phyloP scores from a whole-genome alignment of 768 basidiomycete genomes.

The Paxillus ammoniavirescens region DNA sequence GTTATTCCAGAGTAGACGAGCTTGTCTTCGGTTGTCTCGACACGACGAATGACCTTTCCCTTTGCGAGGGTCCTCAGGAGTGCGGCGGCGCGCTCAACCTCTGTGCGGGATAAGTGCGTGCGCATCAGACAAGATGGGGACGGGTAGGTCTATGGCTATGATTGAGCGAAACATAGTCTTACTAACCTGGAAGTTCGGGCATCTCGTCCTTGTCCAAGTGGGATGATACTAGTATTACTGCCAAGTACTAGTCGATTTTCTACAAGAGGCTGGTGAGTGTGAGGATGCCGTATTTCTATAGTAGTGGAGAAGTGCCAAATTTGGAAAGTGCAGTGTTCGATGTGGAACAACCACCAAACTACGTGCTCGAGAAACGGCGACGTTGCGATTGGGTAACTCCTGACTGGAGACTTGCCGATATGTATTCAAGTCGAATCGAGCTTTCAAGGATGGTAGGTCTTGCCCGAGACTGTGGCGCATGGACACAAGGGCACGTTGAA shows the following conservation, averaged over 20 bases:
- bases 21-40: constrained; percentile 57
- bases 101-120: constrained; percentile 30
- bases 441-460: too few relatives aligned
- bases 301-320: not conserved
- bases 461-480: too few relatives aligned
- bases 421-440: too few relatives aligned
- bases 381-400: too few relatives aligned
- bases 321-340: not conserved
- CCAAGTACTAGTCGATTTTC: too few relatives aligned
- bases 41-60: constrained; percentile 52
- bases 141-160: not conserved
- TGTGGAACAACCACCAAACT: too few relatives aligned
- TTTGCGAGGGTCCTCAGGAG: constrained; percentile 51
- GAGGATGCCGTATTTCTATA: not conserved
- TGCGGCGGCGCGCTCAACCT: constrained; percentile 67
- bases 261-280: too few relatives aligned
- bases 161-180: not conserved
- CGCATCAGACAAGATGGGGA: not conserved
- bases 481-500: too few relatives aligned
- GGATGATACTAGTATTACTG: too few relatives aligned
- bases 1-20: constrained; percentile 62
- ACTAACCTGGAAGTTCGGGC: constrained; percentile 58
- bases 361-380: too few relatives aligned
- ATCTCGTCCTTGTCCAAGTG: constrained; percentile 28
- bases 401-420: too few relatives aligned